Evolutionary conservation across 768 basidiomycete species (phyloP).

Genomic region (Trametes gibbosa): DNA sequence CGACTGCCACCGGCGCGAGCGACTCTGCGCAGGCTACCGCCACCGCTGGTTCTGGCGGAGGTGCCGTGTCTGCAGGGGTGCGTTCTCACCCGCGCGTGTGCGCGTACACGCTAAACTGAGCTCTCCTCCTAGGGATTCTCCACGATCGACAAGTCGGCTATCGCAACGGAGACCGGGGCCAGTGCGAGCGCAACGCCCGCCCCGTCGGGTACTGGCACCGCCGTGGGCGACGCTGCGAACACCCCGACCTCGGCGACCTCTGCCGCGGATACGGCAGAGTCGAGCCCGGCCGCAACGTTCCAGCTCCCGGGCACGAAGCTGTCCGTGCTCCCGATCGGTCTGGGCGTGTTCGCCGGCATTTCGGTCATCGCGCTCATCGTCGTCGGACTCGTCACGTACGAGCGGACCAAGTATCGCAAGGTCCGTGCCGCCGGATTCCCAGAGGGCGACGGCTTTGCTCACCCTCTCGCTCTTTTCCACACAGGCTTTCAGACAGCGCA

Average conservation of each 20-base stretch:
- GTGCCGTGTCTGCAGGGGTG: slow-evolving; percentile 19
- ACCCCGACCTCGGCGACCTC: slow-evolving; percentile 19
- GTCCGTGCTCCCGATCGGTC: slow-evolving; percentile 76
- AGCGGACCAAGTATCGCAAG: slow-evolving; percentile 84
- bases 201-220: slow-evolving; percentile 23
- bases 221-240: neutral
- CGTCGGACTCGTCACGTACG: slow-evolving; percentile 82
- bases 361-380: slow-evolving; percentile 80
- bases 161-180: slow-evolving; percentile 6
- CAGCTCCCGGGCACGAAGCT: slow-evolving; percentile 69
- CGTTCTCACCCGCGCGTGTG: neutral
- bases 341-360: slow-evolving; percentile 83
- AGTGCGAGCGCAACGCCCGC: slow-evolving; percentile 12
- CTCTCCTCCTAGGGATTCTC: slow-evolving; percentile 2
- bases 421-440: slow-evolving; percentile 38
- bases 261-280: slow-evolving; percentile 31
- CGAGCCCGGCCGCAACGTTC: slow-evolving; percentile 42
- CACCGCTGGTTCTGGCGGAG: slow-evolving; percentile 9
- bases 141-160: slow-evolving; percentile 6
- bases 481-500: slow-evolving; percentile 73
- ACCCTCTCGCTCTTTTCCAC: neutral
- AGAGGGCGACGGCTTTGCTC: neutral
- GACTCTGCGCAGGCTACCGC: neutral
- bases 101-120: neutral
- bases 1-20: neutral